Evolutionary conservation across 768 basidiomycete genomes (phyloP), one percentile per base, ranked within the genome.

Genomic region (Boletus insuetus): DNA sequence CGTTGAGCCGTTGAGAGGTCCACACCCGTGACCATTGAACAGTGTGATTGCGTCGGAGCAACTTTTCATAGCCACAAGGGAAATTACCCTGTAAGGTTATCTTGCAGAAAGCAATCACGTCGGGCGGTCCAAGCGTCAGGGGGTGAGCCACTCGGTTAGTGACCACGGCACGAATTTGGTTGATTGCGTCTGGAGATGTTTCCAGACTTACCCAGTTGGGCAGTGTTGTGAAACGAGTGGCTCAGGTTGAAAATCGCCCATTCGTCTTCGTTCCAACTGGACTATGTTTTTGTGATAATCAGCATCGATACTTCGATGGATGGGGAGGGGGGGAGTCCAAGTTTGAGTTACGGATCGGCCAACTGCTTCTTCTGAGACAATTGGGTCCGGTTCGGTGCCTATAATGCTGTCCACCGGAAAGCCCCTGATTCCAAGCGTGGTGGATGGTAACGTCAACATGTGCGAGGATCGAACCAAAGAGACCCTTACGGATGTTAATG

Each of bases 31-130:
- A 46, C 58, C 59, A 55, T 35, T 54, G 46, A 40, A 54, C 10
- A 44, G 48, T 20, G 38, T 57, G 67, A 71, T 70, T 71, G 69
- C 60, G 54, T 71, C 49, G 45, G 43, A 62, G 40, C 40, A 57
- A 54, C 51, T 56, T 54, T 49, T 54, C 54, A 50, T 16, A 50
- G 48, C 54, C 54, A 50, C 54, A 39, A 16, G 7, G 17, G 19
- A 17, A 40, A 41, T 26, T 67, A 57, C 57, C 61, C 46, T 31
- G 51, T 63, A 47, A 56, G 60, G 66, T 42, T 29, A 64, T n/a
- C 51, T 48, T 46, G 14, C 42, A 50, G 22, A 38, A 59, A 26
- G 61, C 65, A 67, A 63, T 71, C 63, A 19, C 20, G n/a, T 20
- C 14, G 17, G 35, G 10, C 24, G 63, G 59, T 37, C 60, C 46